Evolutionary conservation across 1,139 yeast species (phyloP).

Genomic region (Magnusiomyces suaveolens): DNA sequence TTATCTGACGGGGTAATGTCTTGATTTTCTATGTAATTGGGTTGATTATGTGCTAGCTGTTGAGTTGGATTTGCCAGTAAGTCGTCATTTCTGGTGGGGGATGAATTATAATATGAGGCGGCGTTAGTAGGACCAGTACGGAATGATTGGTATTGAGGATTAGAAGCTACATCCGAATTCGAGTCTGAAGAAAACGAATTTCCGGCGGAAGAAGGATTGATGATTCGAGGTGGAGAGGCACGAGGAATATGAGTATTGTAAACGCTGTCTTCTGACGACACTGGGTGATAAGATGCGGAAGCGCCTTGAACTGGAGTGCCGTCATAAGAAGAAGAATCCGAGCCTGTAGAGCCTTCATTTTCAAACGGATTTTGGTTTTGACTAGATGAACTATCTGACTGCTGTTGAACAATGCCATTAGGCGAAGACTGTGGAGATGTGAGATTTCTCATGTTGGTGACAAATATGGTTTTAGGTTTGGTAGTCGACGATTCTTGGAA

Average conservation of each 20-base stretch:
- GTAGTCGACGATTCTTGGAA: too few species aligned
- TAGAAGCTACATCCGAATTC: background rate
- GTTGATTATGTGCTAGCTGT: background rate
- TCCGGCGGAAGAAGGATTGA: background rate
- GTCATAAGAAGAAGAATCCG: background rate
- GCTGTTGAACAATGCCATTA: background rate
- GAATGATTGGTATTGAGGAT: background rate
- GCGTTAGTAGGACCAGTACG: background rate
- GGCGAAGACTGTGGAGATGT: constrained; percentile 2
- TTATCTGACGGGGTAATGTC: background rate
- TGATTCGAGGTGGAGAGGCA: background rate
- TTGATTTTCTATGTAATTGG: background rate
- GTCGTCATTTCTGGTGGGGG: constrained; percentile 4
- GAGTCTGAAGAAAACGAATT: background rate
- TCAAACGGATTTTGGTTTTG: background rate
- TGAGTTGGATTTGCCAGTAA: background rate
- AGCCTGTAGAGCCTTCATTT: background rate
- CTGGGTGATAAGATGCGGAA: background rate
- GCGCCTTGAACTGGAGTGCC: background rate
- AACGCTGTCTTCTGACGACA: background rate
- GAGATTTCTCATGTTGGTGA: constrained; percentile 9
- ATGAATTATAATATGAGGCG: constrained; percentile 1
- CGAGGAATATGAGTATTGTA: background rate
- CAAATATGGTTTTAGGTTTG: background rate
- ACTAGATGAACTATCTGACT: background rate